phyloP scores from a whole-genome alignment of 2,329 filamentous ascomycete species.

The Colletotrichum sp. region DNA sequence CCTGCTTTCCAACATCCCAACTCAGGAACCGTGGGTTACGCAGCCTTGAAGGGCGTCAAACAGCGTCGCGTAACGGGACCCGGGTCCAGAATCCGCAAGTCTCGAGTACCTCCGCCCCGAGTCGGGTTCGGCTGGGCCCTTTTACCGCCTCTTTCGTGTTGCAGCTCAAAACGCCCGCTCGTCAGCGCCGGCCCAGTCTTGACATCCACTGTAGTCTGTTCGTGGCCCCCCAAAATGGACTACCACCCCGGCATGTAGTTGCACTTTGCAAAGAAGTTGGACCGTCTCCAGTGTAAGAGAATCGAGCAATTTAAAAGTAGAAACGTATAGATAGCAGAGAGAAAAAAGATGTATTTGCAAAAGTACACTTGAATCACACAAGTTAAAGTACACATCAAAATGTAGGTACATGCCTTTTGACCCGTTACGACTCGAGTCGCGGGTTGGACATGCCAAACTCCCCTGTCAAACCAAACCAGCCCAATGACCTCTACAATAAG shows the following conservation, averaged over 20 bases:
- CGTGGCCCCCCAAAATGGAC: neutral
- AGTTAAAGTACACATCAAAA: neutral
- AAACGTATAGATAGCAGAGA: neutral
- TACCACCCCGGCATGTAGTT: neutral
- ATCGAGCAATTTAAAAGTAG: neutral
- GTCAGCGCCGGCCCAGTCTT: constrained; percentile 8
- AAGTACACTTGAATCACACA: neutral
- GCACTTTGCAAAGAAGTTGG: neutral
- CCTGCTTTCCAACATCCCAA: neutral
- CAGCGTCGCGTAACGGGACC: neutral
- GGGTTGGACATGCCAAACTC: neutral
- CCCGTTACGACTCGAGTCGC: neutral
- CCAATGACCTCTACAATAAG: neutral
- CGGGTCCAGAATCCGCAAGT: neutral
- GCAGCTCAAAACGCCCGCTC: constrained; percentile 19
- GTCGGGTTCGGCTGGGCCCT: neutral
- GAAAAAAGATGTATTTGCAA: neutral
- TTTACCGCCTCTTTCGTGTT: constrained; percentile 19
- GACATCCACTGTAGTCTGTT: neutral
- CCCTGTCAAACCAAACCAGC: neutral
- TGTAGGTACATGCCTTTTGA: neutral
- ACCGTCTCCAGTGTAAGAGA: neutral
- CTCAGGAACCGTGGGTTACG: neutral
- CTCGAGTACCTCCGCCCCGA: neutral
- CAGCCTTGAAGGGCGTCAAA: neutral